Evolutionary conservation across 768 basidiomycete species (phyloP).

Genomic region (Crassisporium funariophilum): DNA sequence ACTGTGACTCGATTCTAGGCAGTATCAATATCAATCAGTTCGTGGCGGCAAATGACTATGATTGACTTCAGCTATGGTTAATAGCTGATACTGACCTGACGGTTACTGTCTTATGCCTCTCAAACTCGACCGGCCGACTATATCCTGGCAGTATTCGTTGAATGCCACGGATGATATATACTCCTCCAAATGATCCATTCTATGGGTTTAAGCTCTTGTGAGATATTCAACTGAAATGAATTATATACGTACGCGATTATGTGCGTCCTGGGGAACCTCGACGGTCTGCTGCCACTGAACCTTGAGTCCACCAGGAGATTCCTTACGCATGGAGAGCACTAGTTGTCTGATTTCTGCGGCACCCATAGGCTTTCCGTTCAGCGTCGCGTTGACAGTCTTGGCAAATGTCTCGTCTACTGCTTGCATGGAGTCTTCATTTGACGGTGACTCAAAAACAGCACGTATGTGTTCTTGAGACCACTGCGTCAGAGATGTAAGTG

Average conservation of each 20-base stretch:
- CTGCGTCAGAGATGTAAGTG: slow-evolving; percentile 44
- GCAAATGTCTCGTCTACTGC: slow-evolving; percentile 52
- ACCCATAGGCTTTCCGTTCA: slow-evolving; percentile 47
- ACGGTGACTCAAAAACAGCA: slow-evolving; percentile 50
- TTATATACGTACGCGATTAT: slow-evolving; percentile 43
- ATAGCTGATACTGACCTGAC: slow-evolving; percentile 42
- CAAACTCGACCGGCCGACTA: slow-evolving; percentile 35
- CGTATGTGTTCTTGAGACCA: slow-evolving; percentile 55
- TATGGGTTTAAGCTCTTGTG: slow-evolving; percentile 20
- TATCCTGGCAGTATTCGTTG: slow-evolving; percentile 38
- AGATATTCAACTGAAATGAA: neutral
- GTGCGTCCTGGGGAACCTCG: slow-evolving; percentile 44
- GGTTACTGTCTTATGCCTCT: slow-evolving; percentile 53
- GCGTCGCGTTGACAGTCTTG: slow-evolving; percentile 35
- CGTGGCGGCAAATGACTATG: too few species aligned
- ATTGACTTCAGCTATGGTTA: neutral
- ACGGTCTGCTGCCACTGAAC: slow-evolving; percentile 52
- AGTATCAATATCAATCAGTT: neutral
- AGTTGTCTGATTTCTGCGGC: slow-evolving; percentile 42
- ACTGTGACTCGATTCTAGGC: slow-evolving; percentile 26
- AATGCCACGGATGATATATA: slow-evolving; percentile 54
- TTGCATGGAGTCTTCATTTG: slow-evolving; percentile 41
- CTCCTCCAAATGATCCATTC: slow-evolving; percentile 52
- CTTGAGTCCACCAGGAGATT: slow-evolving; percentile 38
- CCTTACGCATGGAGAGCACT: slow-evolving; percentile 44